Base-by-base conservation (phyloP, 371 early-diverging fungal species). In the Syncephalastrum contaminatum region DNA sequence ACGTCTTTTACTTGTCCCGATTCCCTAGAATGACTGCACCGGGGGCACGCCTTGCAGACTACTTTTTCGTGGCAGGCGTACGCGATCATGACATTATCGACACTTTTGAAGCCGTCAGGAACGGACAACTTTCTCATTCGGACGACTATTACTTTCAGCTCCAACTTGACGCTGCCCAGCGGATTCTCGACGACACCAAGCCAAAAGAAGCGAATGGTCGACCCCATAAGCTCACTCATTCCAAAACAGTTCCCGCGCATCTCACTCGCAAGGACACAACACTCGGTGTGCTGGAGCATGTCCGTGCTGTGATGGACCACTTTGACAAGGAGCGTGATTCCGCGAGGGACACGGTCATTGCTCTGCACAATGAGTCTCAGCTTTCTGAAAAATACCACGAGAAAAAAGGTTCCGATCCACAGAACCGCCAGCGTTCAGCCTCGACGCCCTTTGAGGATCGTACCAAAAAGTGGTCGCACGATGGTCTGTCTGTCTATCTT, bases 331-430 rank as follows among this genome's bases (percentile, higher is more conserved):
- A 78, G 43, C 63, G 79, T 51, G 79, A 78, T 30, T 52, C 60
- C 7, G 75, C 73, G 18, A 59, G 79, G 44, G 73, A 73, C 54
- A 68, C 70, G 16, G 73, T 78, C 24, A 78, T 78, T 64, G 63
- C 77, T 7, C 84, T 88, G 22, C 87, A 87, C 0, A 54, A 77
- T 8, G 68, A 70, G 30, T 46, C 70, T n/a, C 58, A 72, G 27
- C 70, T 83, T 78, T 80, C 85, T 51, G 67, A 69, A 24, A 57
- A 61, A 51, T 61, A 63, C 53, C 59, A 53, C 20, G 46, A 16
- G 19, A 16, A 48, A 58, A 53, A 45, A 19, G 59, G 60, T 46
- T 16, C 64, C 63, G 22, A 66, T 25, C 25, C 25, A 19, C 36
- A 20, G 16, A 20, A 42, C 14, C 50, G 45, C 36, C 49, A 57